Base-by-base conservation (phyloP, 345 rosid genomes). In the Nasturtium officinale region DNA sequence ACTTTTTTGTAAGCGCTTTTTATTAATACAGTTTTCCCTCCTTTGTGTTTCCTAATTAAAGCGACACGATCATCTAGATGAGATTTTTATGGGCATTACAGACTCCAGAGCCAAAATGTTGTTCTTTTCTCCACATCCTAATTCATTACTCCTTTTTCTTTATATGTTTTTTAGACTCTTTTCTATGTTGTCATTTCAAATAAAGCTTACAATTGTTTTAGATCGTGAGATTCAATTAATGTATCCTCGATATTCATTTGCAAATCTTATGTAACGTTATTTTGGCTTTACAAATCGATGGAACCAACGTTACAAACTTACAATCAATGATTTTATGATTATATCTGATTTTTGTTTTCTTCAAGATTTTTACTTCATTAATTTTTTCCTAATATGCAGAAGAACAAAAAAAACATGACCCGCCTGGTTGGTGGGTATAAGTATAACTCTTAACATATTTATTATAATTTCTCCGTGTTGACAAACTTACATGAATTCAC, bases 21-120 rank as follows among this genome's bases (percentile, higher is more conserved):
- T 0, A n/a, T 13, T 12, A 3, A 8, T 42, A 37, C 18, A 28
- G 46, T 15, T 66, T 74, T 74, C 78, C 73, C 78, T 74, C 73
- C 78, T 21, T 40, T 51, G 69, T 52, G 69, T 59, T 67, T 75
- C 73, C 73, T 75, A 75, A 67, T 75, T 67, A 75, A 75, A 67
- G 78, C 68, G 62, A 67, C 78, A 28, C 69, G 47, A 67, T 20
- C 16, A 67, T 59, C 73, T 50, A 74, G 45, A 66, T 54, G 7
- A 57, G 33, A 74, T 57, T 35, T 73, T 45, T 0, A 65, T 65
- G 40, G 38, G 30, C 71, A 73, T 54, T 66, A 63, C 3, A 38
- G 47, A 73, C 67, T 37, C 53, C 5, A 38, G 18, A 45, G 51
- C 47, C 5, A 56, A 74, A 1, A 33, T 33, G 45, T 23, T 50